phyloP scores from a whole-genome alignment of 2,329 filamentous ascomycete species.

The Phialophora macrospora region DNA sequence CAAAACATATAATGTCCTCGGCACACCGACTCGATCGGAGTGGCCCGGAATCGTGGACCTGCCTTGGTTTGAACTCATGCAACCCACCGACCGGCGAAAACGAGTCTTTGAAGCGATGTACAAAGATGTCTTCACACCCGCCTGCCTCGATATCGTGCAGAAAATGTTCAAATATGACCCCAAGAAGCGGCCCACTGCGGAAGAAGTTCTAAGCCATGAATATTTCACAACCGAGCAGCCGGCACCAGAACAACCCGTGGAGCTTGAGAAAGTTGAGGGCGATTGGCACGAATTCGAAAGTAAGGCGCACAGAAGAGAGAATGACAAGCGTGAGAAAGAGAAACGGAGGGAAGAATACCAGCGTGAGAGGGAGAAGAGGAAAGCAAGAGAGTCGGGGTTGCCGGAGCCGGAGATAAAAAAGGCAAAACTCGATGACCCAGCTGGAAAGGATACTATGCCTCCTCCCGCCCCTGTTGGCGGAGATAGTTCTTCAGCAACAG shows the following conservation, averaged over 20 bases:
- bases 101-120: constrained; percentile 80
- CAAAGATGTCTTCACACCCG: constrained; percentile 73
- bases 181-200: constrained; percentile 77
- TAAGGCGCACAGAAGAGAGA: constrained; percentile 89
- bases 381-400: constrained; percentile 44
- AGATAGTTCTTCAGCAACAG: constrained; percentile 14
- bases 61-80: constrained; percentile 93
- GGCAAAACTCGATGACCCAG: constrained; percentile 19
- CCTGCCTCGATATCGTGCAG: constrained; percentile 79
- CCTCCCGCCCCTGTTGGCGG: constrained; percentile 24
- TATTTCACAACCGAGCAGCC: constrained; percentile 90
- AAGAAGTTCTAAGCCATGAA: constrained; percentile 79
- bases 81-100: constrained; percentile 73
- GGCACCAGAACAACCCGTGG: constrained; percentile 73
- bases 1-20: constrained; percentile 91
- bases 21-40: constrained; percentile 79
- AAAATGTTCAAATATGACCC: constrained; percentile 93
- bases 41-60: constrained; percentile 94
- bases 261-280: constrained; percentile 81
- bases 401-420: constrained; percentile 28
- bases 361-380: constrained; percentile 53
- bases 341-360: constrained; percentile 58
- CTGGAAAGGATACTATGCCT: constrained; percentile 10
- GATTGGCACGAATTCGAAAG: constrained; percentile 99
- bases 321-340: constrained; percentile 69